Evolutionary conservation across 169 alveolate species (phyloP).

Genomic region (Plasmodium blacklocki): DNA sequence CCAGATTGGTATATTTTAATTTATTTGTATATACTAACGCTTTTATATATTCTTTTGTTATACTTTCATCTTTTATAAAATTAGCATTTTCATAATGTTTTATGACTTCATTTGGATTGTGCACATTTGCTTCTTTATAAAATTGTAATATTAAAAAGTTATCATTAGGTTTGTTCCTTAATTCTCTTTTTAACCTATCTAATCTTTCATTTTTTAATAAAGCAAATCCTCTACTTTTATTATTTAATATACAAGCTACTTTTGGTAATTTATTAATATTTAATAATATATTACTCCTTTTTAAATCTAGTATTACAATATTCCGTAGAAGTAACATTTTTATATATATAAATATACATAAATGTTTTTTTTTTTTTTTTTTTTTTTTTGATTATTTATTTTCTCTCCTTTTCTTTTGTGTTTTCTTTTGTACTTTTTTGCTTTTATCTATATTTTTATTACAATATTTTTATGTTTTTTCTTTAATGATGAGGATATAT

Average conservation of each 20-base stretch:
- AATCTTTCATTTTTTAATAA: constrained; percentile 46
- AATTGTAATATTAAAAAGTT: constrained; percentile 70
- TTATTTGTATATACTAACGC: constrained; percentile 84
- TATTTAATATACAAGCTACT: constrained; percentile 21
- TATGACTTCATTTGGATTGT: constrained; percentile 74
- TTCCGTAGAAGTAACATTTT: constrained; percentile 69
- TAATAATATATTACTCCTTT: constrained; percentile 44
- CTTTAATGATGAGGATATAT: too few relatives aligned
- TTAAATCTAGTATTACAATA: constrained; percentile 40
- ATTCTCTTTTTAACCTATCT: constrained; percentile 74
- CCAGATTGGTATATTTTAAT: constrained; percentile 79
- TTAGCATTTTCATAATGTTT: constrained; percentile 64
- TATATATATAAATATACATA: not conserved
- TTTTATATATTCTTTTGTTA: constrained; percentile 81
- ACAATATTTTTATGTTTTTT: too few relatives aligned
- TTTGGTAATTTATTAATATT: constrained; percentile 11
- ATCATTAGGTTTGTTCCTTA: constrained; percentile 69
- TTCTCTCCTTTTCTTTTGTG: too few relatives aligned
- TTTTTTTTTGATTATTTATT: too few relatives aligned
- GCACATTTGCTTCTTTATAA: constrained; percentile 75
- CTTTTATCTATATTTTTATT: too few relatives aligned
- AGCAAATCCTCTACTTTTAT: constrained; percentile 26
- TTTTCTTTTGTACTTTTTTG: too few relatives aligned
- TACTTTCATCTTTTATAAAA: constrained; percentile 79
- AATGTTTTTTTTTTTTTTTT: too few relatives aligned